phyloP scores from a whole-genome alignment of 2,329 filamentous ascomycete species.

The Fusarium aywerte region DNA sequence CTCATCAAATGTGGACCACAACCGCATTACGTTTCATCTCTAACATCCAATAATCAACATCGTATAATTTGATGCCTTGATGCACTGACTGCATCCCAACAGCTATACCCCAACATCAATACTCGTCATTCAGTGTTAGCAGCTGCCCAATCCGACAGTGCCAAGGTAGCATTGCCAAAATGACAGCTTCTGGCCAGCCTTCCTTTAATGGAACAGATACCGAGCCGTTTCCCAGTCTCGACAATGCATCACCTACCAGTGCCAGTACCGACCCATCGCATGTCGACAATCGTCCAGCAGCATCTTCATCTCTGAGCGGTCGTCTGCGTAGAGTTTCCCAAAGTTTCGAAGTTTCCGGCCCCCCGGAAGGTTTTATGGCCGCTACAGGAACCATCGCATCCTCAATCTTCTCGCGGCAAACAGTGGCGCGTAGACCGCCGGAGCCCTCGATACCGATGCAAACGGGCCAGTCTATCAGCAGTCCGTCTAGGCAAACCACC shows the following conservation, averaged over 20 bases:
- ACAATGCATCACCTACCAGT: slow-evolving; percentile 20
- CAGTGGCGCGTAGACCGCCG: slow-evolving; percentile 31
- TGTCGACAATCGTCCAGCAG: slow-evolving; percentile 42
- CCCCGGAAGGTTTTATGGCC: slow-evolving; percentile 60
- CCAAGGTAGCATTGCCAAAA: slow-evolving; percentile 27
- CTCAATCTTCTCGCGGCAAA: slow-evolving; percentile 49
- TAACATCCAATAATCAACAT: slow-evolving; percentile 4
- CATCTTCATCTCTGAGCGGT: slow-evolving; percentile 49
- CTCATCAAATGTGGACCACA: slow-evolving; percentile 25
- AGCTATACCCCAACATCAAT: neutral
- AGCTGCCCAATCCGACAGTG: neutral
- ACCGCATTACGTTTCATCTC: slow-evolving; percentile 15
- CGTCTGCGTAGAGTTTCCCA: slow-evolving; percentile 50
- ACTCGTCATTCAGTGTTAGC: neutral
- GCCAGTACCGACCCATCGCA: slow-evolving; percentile 13
- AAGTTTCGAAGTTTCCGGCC: slow-evolving; percentile 58
- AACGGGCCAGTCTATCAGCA: slow-evolving; percentile 36
- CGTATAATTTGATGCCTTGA: neutral
- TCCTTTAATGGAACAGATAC: slow-evolving; percentile 32
- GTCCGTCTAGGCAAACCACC: slow-evolving; percentile 39
- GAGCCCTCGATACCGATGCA: slow-evolving; percentile 33
- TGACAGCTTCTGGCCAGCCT: slow-evolving; percentile 29
- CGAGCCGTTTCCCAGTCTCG: slow-evolving; percentile 46
- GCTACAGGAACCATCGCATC: slow-evolving; percentile 60
- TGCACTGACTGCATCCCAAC: neutral